Base-by-base conservation (phyloP, 768 basidiomycete species). In the Boletus pseudo-olivaceus region DNA sequence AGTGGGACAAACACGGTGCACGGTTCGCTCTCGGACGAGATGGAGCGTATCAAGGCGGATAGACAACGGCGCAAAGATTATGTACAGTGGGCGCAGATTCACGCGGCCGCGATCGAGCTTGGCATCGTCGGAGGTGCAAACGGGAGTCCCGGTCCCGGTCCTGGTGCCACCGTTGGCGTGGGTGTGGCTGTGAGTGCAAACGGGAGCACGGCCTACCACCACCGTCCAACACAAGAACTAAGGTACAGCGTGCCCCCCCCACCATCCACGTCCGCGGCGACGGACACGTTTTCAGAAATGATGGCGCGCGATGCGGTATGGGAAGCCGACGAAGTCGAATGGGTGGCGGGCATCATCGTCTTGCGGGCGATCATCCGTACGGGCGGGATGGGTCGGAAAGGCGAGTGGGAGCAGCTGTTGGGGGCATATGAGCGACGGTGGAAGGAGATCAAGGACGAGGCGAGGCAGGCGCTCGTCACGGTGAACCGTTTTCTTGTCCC, bases 361-460 rank as follows among this genome's bases (percentile, higher is more conserved):
- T 63, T 85, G 53, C 70, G 81, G 10, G 79, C 81, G 33, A 75
- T 85, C 39, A 84, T 85, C 52, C 71, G 83, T 52, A 79, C 79
- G 17, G 77, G 75, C 1, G 73, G 78, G 64, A 67, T 77, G 40
- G 75, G 75, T n/a, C 76, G 79, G 57, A 71, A 78, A 56, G 74
- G 78, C 39, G 77, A 82, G 53, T 84, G 82, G 62, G 82, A 79
- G 49, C 78, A 78, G 30, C 60, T 85, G 20, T 50, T 85, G 63
- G 72, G 76, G 39, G 78, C 75, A 7, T 85, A 85, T 63, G 83
- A 85, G 61, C 72, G 77, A n/a, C 69, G 83, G 50, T 85, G 84
- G 84, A 85, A 85, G 63, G 84, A 85, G 64, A 85, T 85, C 55
- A 82, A 82, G 64, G 84, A 85, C 60, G 84, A 85, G 66, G 76